Base-by-base conservation (phyloP, 176 grass and related monocot species). In the Oryza glaberrima region DNA sequence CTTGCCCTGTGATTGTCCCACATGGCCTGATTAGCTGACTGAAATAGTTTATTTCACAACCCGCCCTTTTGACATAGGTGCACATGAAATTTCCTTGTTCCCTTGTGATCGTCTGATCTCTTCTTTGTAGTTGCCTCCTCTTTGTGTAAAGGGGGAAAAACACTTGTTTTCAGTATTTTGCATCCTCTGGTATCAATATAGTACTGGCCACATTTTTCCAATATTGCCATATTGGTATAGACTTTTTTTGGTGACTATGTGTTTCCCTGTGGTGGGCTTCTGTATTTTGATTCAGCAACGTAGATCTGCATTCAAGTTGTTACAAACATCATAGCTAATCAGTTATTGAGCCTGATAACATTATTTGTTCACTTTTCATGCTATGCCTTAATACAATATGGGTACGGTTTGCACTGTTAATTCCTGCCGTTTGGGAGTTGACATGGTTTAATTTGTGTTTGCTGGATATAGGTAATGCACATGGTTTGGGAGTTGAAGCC, bases 401-500 rank as follows among this genome's bases (percentile, higher is more conserved):
- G 7, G 0, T 35, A 58, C 19, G 7, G 5, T 71, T n/a, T 16
- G 28, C 0, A 13, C 22, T 43, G 40, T 65, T 75, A 46, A 84
- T 43, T 60, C 6, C 13, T 61, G 34, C 15, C n/a, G 3, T 54
- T 47, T 49, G 47, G 47, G 47, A 49, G 13, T 49, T 49, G 47
- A 49, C 47, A 49, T 49, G 47, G 47, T 49, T 49, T 49, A 49
- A 1, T 52, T 30, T 80, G 26, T 75, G 30, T 11, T 76, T 35
- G 38, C 49, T 71, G 22, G 63, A 44, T 36, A 84, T 72, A 88
- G 96, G 93, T 23, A 90, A 98, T 84, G 66, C 43, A 45, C 89
- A 91, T 85, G 84, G 77, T 72, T 89, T 98, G 87, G 90, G 91
- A 73, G 69, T 83, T 13, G 91, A 95, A 48, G 56, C 92, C 15